A percentile compares a stretch with the other conserved stretches of the same genome.
These are phyloP conservation scores for Wickerhamiella brachini DNA, from an alignment of 805 yeast species.

Conservation along the genomic window DNA sequence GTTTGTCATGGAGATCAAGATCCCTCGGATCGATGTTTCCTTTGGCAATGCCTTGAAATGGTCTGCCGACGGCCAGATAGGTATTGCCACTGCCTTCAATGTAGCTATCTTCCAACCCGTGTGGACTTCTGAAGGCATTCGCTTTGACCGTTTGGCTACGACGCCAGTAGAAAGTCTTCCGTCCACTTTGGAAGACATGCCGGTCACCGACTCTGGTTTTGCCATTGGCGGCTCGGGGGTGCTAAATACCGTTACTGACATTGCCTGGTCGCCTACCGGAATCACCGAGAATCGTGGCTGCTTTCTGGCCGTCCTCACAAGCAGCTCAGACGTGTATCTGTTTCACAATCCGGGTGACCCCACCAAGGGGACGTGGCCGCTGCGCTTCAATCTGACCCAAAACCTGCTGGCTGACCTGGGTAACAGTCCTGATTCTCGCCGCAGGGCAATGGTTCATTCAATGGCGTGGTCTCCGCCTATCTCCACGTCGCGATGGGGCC, in stretches of 20 bases:
- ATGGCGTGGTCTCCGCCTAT: constrained; percentile 1
- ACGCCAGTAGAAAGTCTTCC: neutral
- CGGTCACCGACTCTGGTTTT: neutral
- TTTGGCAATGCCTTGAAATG: constrained; percentile 1
- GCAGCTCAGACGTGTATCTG: neutral
- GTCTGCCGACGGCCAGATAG: constrained; percentile 4
- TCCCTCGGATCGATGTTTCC: constrained; percentile 4
- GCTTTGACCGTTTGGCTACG: neutral
- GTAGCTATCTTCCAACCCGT: constrained; percentile 2
- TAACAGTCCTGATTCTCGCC: neutral
- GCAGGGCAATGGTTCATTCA: neutral
- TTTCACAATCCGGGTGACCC: neutral
- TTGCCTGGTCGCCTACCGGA: constrained; percentile 5
- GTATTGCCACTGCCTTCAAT: neutral
- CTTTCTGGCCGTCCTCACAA: constrained; percentile 3
- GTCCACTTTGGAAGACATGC: neutral
- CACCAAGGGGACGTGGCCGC: neutral
- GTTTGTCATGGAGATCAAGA: constrained; percentile 3
- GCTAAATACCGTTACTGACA: neutral
- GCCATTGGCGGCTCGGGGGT: neutral
- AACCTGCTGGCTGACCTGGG: neutral
- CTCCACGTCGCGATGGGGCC: neutral
- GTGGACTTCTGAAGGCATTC: neutral
- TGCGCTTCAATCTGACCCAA: neutral
- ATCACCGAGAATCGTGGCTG: neutral